phyloP scores from a whole-genome alignment of 2,329 filamentous ascomycete genomes.

The Ophiostoma sp. region DNA sequence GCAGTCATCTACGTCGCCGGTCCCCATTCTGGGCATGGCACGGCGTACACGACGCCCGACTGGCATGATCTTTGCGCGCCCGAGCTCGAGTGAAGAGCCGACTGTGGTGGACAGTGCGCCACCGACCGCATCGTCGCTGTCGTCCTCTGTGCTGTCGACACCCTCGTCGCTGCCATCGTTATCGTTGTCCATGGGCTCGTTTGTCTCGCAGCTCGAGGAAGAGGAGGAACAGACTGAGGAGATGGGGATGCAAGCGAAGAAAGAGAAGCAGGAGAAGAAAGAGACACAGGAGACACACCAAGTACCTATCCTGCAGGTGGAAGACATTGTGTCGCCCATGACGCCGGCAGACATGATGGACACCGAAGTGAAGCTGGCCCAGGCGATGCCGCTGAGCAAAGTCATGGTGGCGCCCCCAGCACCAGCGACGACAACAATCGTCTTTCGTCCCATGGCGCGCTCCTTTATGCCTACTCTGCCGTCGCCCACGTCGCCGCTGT shows the following conservation, averaged over 20 bases:
- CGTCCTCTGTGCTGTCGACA: not conserved
- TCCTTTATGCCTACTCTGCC: not conserved
- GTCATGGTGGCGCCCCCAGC: not conserved
- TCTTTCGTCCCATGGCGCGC: not conserved
- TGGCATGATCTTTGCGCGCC: conserved; percentile 15
- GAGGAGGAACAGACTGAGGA: not conserved
- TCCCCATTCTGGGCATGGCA: not conserved
- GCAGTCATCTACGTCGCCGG: conserved; percentile 11
- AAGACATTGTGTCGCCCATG: not conserved
- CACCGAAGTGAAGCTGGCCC: not conserved
- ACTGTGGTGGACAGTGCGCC: conserved; percentile 21
- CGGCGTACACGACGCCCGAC: not conserved
- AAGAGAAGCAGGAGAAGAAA: not conserved
- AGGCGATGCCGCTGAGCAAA: not conserved
- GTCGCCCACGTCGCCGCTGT: conserved; percentile 4
- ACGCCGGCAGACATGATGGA: not conserved
- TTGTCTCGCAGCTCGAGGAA: not conserved
- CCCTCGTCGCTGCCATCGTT: conserved; percentile 27
- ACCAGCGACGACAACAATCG: not conserved
- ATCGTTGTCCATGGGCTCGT: not conserved
- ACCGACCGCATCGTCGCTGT: conserved; percentile 24
- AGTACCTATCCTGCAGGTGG: not conserved
- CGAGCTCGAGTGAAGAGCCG: not conserved
- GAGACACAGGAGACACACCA: not conserved
- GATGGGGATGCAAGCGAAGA: not conserved